These are phyloP conservation scores for Peniophora sp. DNA, from an alignment of 1,284 basidiomycete genomes.

Conservation along the genomic window DNA sequence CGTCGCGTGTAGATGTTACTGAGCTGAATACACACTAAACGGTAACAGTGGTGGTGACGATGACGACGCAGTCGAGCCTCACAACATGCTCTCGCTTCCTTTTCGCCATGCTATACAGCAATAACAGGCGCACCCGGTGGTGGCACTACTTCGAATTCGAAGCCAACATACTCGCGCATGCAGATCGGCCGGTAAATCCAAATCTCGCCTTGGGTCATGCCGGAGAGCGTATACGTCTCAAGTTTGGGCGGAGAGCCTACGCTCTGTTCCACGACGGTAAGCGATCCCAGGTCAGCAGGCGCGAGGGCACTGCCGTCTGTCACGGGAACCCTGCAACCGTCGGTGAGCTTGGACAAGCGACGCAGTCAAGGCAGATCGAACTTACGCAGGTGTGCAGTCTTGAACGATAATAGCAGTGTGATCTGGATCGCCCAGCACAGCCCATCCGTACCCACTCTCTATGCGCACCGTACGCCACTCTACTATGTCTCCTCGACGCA, in stretches of 20 bases:
- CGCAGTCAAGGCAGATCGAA: not conserved
- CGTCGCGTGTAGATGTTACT: no score
- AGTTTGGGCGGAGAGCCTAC: not conserved
- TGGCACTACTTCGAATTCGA: not conserved
- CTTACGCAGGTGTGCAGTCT: not conserved
- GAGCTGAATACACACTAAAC: no score
- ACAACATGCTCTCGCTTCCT: not conserved
- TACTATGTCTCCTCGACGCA: conserved; percentile 39
- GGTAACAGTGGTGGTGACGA: no score
- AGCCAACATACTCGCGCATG: conserved; percentile 1
- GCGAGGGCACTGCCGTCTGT: not conserved
- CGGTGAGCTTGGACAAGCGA: not conserved
- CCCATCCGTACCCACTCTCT: not conserved
- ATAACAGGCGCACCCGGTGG: not conserved
- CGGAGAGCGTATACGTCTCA: not conserved
- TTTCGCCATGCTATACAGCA: not conserved
- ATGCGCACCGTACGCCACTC: not conserved
- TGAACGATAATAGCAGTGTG: not conserved
- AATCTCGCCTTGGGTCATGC: not conserved
- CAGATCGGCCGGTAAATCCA: conserved; percentile 1
- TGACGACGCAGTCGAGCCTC: no score
- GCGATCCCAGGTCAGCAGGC: not conserved
- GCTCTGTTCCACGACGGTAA: not conserved
- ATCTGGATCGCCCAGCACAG: not conserved
- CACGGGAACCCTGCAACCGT: not conserved